Percentiles rank a stretch among this genome's conserved stretches.
Evolutionary conservation across 2,329 filamentous ascomycete species (phyloP).

Genomic region (Laburnicola sp.): DNA sequence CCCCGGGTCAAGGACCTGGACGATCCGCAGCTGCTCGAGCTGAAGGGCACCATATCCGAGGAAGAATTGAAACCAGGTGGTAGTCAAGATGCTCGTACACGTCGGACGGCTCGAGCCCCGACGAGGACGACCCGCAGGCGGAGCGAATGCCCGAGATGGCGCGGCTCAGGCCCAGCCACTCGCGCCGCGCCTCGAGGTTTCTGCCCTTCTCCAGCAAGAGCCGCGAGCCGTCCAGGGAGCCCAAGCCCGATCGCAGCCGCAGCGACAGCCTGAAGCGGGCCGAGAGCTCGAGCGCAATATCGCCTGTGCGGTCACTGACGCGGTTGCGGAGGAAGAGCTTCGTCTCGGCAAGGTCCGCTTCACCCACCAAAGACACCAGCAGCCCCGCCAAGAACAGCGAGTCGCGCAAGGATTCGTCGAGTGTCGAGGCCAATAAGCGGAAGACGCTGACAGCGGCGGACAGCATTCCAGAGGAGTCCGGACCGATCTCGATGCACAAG

Average conservation of each 20-base stretch:
- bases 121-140: slow-evolving; percentile 37
- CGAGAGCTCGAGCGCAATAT: slow-evolving; percentile 26
- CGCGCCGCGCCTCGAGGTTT: slow-evolving; percentile 43
- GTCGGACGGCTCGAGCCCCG: slow-evolving; percentile 51
- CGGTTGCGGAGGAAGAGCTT: slow-evolving; percentile 44
- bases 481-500: slow-evolving; percentile 19
- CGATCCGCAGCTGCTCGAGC: slow-evolving; percentile 32
- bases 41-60: slow-evolving; percentile 37
- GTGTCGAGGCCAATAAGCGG: slow-evolving; percentile 28
- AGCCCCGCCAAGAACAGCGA: slow-evolving; percentile 15
- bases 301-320: slow-evolving; percentile 38
- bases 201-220: slow-evolving; percentile 41
- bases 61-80: slow-evolving; percentile 34
- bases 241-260: slow-evolving; percentile 33
- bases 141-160: slow-evolving; percentile 36
- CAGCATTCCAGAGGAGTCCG: slow-evolving; percentile 39
- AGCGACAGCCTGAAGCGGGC: slow-evolving; percentile 29
- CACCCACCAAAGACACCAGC: slow-evolving; percentile 23
- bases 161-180: slow-evolving; percentile 36
- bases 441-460: slow-evolving; percentile 26
- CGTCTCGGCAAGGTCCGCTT: slow-evolving; percentile 32
- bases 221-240: slow-evolving; percentile 37
- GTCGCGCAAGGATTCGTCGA: slow-evolving; percentile 20
- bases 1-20: slow-evolving; percentile 43
- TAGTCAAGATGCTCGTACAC: slow-evolving; percentile 42